Conservation (phyloP, 1,284 basidiomycete genomes). For the Calocybe gambosa region DNA sequence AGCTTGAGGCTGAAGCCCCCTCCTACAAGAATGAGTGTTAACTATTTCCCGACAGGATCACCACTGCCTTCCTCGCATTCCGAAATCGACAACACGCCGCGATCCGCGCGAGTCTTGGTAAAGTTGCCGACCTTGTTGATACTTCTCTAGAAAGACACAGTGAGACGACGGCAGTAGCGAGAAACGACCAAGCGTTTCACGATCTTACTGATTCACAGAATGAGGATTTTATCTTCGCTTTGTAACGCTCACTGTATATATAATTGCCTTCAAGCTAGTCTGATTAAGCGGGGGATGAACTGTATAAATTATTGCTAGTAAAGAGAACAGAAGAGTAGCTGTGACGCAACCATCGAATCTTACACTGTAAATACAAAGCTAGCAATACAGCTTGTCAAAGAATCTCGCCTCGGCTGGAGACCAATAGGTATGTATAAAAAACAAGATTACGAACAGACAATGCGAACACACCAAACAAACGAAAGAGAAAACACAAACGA, state of each 20-base stretch:
- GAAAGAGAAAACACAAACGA: not conserved
- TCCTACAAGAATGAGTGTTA: no score
- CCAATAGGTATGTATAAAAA: not conserved
- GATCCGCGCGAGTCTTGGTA: conserved; percentile 31
- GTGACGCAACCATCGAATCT: no score
- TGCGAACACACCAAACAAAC: no score
- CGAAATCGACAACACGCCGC: conserved; percentile 35
- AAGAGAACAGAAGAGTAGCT: no score
- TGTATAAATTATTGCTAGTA: no score
- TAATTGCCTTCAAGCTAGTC: no score
- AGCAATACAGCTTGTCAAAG: no score
- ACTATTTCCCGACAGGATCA: no score
- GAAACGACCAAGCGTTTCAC: conserved; percentile 36
- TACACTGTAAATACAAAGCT: no score
- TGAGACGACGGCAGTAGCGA: conserved; percentile 17
- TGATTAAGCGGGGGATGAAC: no score
- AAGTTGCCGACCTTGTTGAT: conserved; percentile 32
- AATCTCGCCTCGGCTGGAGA: no score
- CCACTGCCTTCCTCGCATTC: conserved; percentile 33
- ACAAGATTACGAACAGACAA: not conserved
- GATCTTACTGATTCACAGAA: conserved; percentile 41
- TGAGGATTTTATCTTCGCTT: conserved; percentile 41
- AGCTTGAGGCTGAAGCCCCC: no score
- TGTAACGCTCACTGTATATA: conserved; percentile 19
- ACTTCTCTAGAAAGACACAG: conserved; percentile 32